Conservation (phyloP, 495 filamentous ascomycete species). For the Aspergillus diversus region DNA sequence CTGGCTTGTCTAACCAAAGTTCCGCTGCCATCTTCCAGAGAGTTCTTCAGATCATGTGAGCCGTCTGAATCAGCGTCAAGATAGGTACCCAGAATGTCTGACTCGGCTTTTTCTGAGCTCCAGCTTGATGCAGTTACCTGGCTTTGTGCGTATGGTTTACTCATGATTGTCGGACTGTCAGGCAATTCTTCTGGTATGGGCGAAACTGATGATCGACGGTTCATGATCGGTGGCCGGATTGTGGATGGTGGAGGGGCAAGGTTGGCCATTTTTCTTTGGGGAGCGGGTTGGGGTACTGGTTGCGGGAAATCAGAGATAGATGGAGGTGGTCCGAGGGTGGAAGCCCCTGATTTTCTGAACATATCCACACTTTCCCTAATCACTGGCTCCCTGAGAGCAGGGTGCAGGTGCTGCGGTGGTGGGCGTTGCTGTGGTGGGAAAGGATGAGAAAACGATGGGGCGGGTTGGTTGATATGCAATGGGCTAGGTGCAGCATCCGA, state of each 20-base stretch:
- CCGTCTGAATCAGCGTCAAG: constrained; percentile 43
- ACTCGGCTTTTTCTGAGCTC: constrained; percentile 56
- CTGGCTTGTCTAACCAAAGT: constrained; percentile 77
- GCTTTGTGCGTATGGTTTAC: constrained; percentile 81
- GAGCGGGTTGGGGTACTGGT: constrained; percentile 13
- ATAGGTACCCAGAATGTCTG: constrained; percentile 48
- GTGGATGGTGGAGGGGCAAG: constrained; percentile 34
- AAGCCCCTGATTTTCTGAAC: constrained; percentile 40
- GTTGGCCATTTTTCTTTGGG: constrained; percentile 27
- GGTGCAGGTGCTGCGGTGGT: constrained; percentile 27
- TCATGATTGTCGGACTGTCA: constrained; percentile 50
- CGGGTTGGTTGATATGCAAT: constrained; percentile 51
- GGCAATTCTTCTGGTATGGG: constrained; percentile 85
- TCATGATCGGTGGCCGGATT: constrained; percentile 24
- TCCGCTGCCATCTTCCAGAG: constrained; percentile 54
- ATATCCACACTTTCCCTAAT: constrained; percentile 38
- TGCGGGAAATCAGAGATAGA: constrained; percentile 46
- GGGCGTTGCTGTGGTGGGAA: constrained; percentile 38
- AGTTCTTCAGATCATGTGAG: constrained; percentile 39
- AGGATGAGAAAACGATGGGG: constrained; percentile 55
- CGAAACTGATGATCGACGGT: constrained; percentile 74
- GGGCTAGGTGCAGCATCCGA: constrained; percentile 50
- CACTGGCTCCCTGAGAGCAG: constrained; percentile 36
- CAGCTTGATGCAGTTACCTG: constrained; percentile 76
- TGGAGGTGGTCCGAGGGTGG: constrained; percentile 44